phyloP scores from a whole-genome alignment of 805 yeast species.

The Starmerella etchellsii region DNA sequence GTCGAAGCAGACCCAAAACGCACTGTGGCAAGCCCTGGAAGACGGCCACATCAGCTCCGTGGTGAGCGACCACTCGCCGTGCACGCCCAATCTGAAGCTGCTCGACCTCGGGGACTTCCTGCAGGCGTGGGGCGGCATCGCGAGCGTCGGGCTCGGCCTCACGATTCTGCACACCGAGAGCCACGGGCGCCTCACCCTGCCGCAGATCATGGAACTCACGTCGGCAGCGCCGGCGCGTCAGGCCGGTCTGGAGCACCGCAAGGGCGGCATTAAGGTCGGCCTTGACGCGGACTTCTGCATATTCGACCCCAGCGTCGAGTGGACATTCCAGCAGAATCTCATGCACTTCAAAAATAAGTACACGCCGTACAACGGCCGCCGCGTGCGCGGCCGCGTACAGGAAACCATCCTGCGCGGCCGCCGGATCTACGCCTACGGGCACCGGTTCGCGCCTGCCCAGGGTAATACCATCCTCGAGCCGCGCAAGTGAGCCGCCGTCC shows the following conservation, averaged over 20 bases:
- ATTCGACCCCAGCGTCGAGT: constrained; percentile 56
- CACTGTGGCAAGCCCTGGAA: constrained; percentile 66
- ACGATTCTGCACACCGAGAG: constrained; percentile 63
- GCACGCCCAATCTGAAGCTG: constrained; percentile 82
- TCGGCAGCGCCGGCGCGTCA: constrained; percentile 73
- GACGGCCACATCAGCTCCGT: constrained; percentile 60
- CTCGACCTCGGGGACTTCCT: constrained; percentile 76
- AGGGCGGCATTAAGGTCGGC: constrained; percentile 64
- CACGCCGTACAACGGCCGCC: constrained; percentile 69
- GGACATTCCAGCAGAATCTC: constrained; percentile 28
- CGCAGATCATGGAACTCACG: constrained; percentile 67
- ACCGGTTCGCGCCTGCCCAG: constrained; percentile 9
- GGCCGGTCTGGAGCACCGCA: constrained; percentile 58
- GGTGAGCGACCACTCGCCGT: constrained; percentile 92
- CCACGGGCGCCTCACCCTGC: constrained; percentile 36
- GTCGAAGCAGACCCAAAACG: constrained; percentile 51
- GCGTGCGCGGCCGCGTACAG: constrained; percentile 56
- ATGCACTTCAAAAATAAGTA: constrained; percentile 68
- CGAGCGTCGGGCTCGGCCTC: constrained; percentile 84
- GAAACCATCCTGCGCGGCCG: constrained; percentile 73
- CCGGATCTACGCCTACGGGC: constrained; percentile 34
- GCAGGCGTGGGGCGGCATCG: constrained; percentile 92
- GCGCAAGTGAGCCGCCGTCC: too few species aligned
- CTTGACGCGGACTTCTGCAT: constrained; percentile 79
- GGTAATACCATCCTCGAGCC: constrained; percentile 17